phyloP scores from a whole-genome alignment of 371 early-diverging fungal genomes.

The Polyrhizophydium stewartii region DNA sequence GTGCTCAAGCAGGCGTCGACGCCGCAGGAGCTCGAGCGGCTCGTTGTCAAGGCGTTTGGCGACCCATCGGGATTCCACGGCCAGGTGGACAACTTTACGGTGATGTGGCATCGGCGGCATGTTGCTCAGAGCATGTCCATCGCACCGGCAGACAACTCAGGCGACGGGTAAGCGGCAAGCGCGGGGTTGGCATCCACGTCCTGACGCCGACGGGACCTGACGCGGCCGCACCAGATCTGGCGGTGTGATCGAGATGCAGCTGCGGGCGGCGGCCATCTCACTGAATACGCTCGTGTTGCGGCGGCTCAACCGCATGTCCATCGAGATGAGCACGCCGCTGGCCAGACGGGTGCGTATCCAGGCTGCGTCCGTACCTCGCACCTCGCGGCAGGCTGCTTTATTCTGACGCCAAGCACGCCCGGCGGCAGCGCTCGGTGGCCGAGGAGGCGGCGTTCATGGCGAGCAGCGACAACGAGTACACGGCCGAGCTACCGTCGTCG shows the following conservation, averaged over 20 bases:
- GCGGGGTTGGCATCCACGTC: too few species aligned
- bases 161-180: too few species aligned
- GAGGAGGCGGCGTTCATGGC: conserved; percentile 20
- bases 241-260: too few species aligned
- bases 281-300: not conserved
- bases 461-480: conserved; percentile 1
- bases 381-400: too few species aligned
- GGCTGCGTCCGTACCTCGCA: too few species aligned
- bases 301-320: not conserved
- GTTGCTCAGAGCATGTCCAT: not conserved
- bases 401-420: too few species aligned
- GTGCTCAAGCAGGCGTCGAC: not conserved
- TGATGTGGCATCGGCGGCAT: not conserved
- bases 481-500: not conserved
- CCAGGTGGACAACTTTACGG: not conserved
- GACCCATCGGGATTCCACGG: not conserved
- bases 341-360: not conserved
- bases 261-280: too few species aligned
- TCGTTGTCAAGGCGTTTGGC: not conserved
- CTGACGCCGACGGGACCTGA: too few species aligned
- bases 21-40: not conserved
- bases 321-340: not conserved
- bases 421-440: conserved; percentile 12
- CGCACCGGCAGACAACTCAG: too few species aligned
- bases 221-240: too few species aligned